A percentile compares a stretch with the other conserved stretches of the same genome.
Conservation (phyloP, 805 yeast species). For the Ogataea haglerorum region DNA sequence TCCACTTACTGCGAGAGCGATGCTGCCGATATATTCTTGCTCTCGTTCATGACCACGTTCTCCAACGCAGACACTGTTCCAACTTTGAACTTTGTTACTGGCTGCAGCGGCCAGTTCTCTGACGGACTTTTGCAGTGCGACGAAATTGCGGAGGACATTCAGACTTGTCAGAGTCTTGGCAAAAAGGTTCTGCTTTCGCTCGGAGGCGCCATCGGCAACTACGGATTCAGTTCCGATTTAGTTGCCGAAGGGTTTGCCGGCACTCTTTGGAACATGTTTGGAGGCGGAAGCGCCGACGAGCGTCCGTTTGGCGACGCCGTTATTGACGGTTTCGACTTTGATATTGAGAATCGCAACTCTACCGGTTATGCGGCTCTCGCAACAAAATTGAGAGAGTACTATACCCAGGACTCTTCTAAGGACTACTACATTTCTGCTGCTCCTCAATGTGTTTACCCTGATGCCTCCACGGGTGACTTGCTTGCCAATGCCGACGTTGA, state of each 20-base stretch:
- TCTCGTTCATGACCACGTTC: conserved; percentile 68
- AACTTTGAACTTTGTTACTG: conserved; percentile 56
- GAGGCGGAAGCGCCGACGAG: conserved; percentile 47
- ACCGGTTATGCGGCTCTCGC: conserved; percentile 69
- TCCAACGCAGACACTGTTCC: conserved; percentile 40
- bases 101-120: conserved; percentile 38
- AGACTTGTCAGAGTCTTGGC: conserved; percentile 74
- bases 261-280: conserved; percentile 60
- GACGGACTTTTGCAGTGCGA: conserved; percentile 43
- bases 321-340: conserved; percentile 82
- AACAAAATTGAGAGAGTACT: conserved; percentile 40
- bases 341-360: conserved; percentile 57
- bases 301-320: conserved; percentile 70
- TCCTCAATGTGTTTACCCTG: conserved; percentile 91
- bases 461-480: conserved; percentile 47
- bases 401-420: conserved; percentile 43
- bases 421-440: conserved; percentile 79
- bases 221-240: conserved; percentile 48
- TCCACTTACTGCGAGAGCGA: conserved; percentile 63
- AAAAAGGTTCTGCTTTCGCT: conserved; percentile 74
- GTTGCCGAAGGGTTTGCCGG: conserved; percentile 60
- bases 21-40: conserved; percentile 65
- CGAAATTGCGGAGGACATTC: conserved; percentile 57
- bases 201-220: conserved; percentile 66
- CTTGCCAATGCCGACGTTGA: conserved; percentile 58